Base-by-base conservation (phyloP, 495 filamentous ascomycete genomes). In the Evernia prunastri region DNA sequence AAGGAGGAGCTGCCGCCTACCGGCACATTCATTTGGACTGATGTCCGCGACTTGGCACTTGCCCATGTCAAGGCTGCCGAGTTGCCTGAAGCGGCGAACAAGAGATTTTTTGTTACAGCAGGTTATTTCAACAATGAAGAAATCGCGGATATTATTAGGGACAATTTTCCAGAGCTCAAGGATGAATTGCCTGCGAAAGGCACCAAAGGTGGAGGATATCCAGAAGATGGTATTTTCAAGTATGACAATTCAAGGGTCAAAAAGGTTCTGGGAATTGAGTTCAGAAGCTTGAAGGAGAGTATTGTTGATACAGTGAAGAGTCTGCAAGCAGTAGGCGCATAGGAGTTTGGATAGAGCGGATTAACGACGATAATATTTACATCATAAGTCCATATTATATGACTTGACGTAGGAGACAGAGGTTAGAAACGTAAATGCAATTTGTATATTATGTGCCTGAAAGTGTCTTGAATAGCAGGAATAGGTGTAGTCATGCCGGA, bases 1-100 rank as follows among this genome's bases (percentile, higher is more conserved):
- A 91, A 88, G 72, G 79, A 85, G 17, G 77, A 82, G 58, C 72
- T 88, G 4, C 78, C 87, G 0, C 75, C 82, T 0, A 86, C 81
- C 4, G 81, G 78, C 6, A 72, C 71, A 0, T 85, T 78, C 69
- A 69, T 86, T 18, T 90, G 83, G 82, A 80, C 84, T 25, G 87
- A 90, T 72, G 87, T 90, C 11, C 81, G 85, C 12, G 87, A 92
- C 65, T 75, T 89, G 51, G 89, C 90, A 0, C 72, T 84, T 13
- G 87, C 87, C 3, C 90, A 94, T 71, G 81, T 92, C 18, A 79
- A 81, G 39, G 87, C 89, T 6, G 85, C 88, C 31, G 87, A 90
- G 63, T 74, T 83, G 4, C 73, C 82, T 1, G 84, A 86, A 58
- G 90, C 88, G 18, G 85, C 81, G 3, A 82, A 81, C 35, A 84